Base-by-base conservation (phyloP, 768 basidiomycete genomes). In the Solioccasus polychromus region DNA sequence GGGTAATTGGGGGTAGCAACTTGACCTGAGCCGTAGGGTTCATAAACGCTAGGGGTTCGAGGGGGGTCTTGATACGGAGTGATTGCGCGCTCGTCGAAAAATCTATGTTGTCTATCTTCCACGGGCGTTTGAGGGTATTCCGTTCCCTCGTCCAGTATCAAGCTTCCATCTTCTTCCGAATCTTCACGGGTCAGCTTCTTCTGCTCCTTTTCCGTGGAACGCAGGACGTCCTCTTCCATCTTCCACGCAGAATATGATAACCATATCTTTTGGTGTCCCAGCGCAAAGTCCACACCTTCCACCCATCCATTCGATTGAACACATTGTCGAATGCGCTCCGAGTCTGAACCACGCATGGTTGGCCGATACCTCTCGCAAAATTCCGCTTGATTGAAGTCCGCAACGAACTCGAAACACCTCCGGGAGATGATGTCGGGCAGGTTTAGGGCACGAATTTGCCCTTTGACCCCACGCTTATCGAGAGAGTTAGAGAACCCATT, bases 401-500 rank as follows among this genome's bases (percentile, higher is more conserved):
- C 73, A 34, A 76, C 63, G 49, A 75, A 81, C 34, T 85, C 82
- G 30, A 68, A 59, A 42, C 68, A 71, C 42, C 66, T 70, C 19
- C 75, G 67, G n/a, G 69, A 69, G 35, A 82, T 68, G 56, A 77
- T 61, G 48, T 79, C 77, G 1, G 79, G 72, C 15, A 83, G 67
- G 25, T 79, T 72, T 18, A 81, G 68, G 11, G 74, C 68, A 34
- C 70, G 71, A 15, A 83, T 73, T 50, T 83, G 81, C 3, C 68
- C 61, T 60, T 79, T 82, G 47, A 83, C 78, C 20, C 79, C 68
- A 8, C 78, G 76, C 61, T 79, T 80, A 62, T 83, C 82, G 52
- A 83, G 76, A 18, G 80, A 80, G 51, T 80, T 82, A 8, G 79
- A 73, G 14, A 78, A 77, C 5, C 78, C 75, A 11, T 78, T 80